Base-by-base conservation (phyloP, 345 rosid genomes). In the Gossypium ekmanianum region DNA sequence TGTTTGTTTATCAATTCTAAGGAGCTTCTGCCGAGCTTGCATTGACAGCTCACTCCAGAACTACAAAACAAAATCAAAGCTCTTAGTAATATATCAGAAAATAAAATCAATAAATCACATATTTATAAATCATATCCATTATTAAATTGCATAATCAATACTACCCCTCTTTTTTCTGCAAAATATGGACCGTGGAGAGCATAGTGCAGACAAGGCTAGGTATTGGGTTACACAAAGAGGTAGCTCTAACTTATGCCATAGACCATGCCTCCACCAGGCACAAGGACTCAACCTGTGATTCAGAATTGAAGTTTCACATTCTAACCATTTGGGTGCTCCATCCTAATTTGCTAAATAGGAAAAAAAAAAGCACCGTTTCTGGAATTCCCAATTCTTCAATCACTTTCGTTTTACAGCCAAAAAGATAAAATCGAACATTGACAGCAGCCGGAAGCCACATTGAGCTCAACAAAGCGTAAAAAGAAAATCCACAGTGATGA, bases 1-100 rank as follows among this genome's bases (percentile, higher is more conserved):
- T 61, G 88, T 80, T 79, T 93, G 99, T 80, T 93, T 95, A 77
- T 95, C 96, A 75, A 93, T 84, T 86, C 86, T 83, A 62, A 95
- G 84, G n/a, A 95, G 93, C 82, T 86, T 82, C 72, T 85, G 86
- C 70, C 93, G 85, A 43, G 87, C 88, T 80, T 85, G 88, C 10
- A 75, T 81, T 6, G 96, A 71, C 71, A 91, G 71, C 81, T 87
- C 94, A 82, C 84, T 87, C 99, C 99, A 95, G 75, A 91, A 95
- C 99, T 95, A 81, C 71, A 76, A 16, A 44, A 82, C 20, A 67
- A 27, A 77, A 71, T 45, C 47, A 76, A 7, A 76, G 61, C 68
- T 71, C 56, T 75, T 63, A 78, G 74, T 56, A 50, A 70, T 24
- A 65, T n/a, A 20, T 64, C 62, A 78, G 7, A 68, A 39, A 1